Conservation (phyloP, 495 filamentous ascomycete genomes). For the Glutinoglossum americanum region DNA sequence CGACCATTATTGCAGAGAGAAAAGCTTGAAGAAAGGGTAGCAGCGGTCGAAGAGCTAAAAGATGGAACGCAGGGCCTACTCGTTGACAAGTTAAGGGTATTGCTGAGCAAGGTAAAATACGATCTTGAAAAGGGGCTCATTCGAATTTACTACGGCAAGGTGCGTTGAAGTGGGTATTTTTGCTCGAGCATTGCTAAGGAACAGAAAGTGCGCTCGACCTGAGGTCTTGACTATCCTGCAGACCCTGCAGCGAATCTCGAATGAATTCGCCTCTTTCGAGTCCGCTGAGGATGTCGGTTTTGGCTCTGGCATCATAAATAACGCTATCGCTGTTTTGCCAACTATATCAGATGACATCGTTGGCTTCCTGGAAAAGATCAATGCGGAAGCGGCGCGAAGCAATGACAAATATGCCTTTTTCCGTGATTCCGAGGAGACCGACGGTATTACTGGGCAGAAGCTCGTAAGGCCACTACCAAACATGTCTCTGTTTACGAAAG, state of each 20-base stretch:
- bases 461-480: constrained; percentile 16
- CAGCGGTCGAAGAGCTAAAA: constrained; percentile 78
- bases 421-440: constrained; percentile 61
- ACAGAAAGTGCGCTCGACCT: constrained; percentile 51
- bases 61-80: constrained; percentile 36
- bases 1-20: constrained; percentile 64
- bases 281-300: constrained; percentile 50
- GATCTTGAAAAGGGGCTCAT: constrained; percentile 87
- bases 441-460: constrained; percentile 69
- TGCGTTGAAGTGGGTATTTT: constrained; percentile 8
- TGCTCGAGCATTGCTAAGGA: constrained; percentile 11
- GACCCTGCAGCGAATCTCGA: constrained; percentile 58
- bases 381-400: constrained; percentile 54
- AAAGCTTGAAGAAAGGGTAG: constrained; percentile 60
- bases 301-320: constrained; percentile 41
- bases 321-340: constrained; percentile 56
- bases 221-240: constrained; percentile 75
- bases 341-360: constrained; percentile 48
- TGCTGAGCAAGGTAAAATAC: constrained; percentile 48
- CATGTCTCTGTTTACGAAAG: neutral
- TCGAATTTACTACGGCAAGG: constrained; percentile 87
- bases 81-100: constrained; percentile 47
- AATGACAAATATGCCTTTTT: constrained; percentile 95
- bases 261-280: constrained; percentile 46
- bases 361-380: constrained; percentile 64